phyloP scores from a whole-genome alignment of 331 rosid genomes.

The Telfairia occidentalis region DNA sequence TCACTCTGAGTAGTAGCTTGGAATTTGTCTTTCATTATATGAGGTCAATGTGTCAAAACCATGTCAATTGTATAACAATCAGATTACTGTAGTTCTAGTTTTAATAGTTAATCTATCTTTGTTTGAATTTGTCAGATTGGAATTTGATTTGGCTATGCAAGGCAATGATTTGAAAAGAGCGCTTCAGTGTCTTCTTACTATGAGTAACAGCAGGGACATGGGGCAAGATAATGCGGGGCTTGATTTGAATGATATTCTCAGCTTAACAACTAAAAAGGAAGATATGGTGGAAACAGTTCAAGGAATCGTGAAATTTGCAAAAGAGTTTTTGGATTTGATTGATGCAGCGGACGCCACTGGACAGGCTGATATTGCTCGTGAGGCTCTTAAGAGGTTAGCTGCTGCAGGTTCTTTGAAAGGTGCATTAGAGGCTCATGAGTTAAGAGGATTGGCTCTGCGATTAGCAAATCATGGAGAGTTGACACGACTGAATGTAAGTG shows the following conservation, averaged over 20 bases:
- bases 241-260: slow-evolving; percentile 85
- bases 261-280: slow-evolving; percentile 59
- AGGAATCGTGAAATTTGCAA: slow-evolving; percentile 86
- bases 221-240: slow-evolving; percentile 73
- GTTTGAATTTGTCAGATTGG: slow-evolving; percentile 50
- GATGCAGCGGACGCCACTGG: slow-evolving; percentile 99
- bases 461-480: slow-evolving; percentile 91
- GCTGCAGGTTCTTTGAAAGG: slow-evolving; percentile 92
- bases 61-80: neutral
- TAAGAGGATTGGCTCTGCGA: slow-evolving; percentile 80
- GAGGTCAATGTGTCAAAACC: neutral
- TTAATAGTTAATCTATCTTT: neutral
- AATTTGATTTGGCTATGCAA: slow-evolving; percentile 96
- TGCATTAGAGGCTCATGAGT: slow-evolving; percentile 76
- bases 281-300: slow-evolving; percentile 65
- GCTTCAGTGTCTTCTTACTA: slow-evolving; percentile 92
- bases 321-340: slow-evolving; percentile 85
- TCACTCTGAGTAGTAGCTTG: neutral
- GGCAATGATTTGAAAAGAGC: slow-evolving; percentile 95
- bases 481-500: slow-evolving; percentile 79
- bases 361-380: slow-evolving; percentile 94
- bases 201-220: slow-evolving; percentile 91
- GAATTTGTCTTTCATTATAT: neutral
- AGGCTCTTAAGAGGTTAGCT: slow-evolving; percentile 84
- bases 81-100: neutral